Percentiles rank a stretch among this genome's conserved stretches.
Evolutionary conservation across 2,329 filamentous ascomycete species (phyloP).

Genomic region (Sporothrix schenckii): DNA sequence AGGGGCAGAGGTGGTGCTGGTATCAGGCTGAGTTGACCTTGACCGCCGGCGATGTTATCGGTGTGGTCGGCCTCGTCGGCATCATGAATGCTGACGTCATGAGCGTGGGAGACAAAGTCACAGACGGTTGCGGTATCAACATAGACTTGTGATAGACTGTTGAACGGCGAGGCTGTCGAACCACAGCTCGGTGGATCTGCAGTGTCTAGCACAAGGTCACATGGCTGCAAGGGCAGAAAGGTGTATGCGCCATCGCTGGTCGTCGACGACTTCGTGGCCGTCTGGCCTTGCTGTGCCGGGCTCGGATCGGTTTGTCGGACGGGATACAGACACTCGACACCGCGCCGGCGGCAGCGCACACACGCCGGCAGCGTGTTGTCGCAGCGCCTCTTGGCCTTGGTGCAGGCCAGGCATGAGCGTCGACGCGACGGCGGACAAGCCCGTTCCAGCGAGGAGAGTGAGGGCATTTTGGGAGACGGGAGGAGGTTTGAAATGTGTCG

Average conservation of each 20-base stretch:
- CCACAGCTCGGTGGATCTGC: not conserved
- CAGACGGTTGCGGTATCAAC: too few relatives aligned
- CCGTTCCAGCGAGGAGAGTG: constrained; percentile 42
- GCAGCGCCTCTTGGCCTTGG: constrained; percentile 60
- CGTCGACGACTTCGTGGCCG: not conserved
- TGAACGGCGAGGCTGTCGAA: not conserved
- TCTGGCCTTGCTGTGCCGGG: not conserved
- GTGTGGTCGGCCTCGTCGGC: too few relatives aligned
- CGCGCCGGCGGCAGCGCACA: constrained; percentile 54
- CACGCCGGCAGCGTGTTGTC: constrained; percentile 57
- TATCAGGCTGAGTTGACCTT: not conserved
- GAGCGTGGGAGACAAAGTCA: too few relatives aligned
- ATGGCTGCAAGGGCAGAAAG: not conserved
- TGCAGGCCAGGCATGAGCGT: constrained; percentile 61
- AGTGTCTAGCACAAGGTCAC: not conserved
- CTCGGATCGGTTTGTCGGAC: not conserved
- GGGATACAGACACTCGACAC: constrained; percentile 54
- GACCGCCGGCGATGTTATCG: too few relatives aligned
- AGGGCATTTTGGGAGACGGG: constrained; percentile 30
- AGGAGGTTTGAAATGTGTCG: too few relatives aligned
- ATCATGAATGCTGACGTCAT: too few relatives aligned
- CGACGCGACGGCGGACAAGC: constrained; percentile 53
- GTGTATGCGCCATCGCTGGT: not conserved
- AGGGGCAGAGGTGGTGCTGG: not conserved
- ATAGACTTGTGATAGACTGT: too few relatives aligned